Conservation (phyloP, 75 land plant genomes). For the Isoetes taiwanensis region DNA sequence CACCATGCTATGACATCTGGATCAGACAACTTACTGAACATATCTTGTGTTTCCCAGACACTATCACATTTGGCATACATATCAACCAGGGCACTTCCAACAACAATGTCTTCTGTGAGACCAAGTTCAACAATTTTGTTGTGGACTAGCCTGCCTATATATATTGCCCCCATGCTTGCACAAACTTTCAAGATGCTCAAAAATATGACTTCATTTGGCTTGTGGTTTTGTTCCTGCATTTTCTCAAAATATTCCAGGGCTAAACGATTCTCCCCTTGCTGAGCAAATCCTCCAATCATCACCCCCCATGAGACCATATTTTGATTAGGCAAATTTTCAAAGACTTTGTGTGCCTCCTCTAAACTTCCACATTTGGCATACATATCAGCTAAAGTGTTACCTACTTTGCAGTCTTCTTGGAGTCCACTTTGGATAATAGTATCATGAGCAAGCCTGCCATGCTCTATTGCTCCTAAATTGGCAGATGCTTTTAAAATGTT, state of each 20-base stretch:
- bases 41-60: conserved; percentile 15
- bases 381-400: too few relatives aligned
- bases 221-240: conserved; percentile 29
- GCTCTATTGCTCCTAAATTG: neutral
- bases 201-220: conserved; percentile 36
- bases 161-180: conserved; percentile 27
- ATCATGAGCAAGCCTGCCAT: too few relatives aligned
- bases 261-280: conserved; percentile 10
- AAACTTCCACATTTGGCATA: too few relatives aligned
- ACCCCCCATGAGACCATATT: conserved; percentile 27
- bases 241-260: conserved; percentile 19
- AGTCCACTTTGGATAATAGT: too few relatives aligned
- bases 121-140: conserved; percentile 23
- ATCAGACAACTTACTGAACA: conserved; percentile 19
- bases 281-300: conserved; percentile 24
- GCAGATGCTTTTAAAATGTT: conserved; percentile 36
- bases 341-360: too few relatives aligned
- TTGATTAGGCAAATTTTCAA: too few relatives aligned
- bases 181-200: conserved; percentile 50
- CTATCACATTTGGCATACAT: conserved; percentile 42
- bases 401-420: too few relatives aligned
- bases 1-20: too few relatives aligned
- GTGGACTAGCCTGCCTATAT: conserved; percentile 37
- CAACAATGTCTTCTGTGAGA: conserved; percentile 8
- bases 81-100: conserved; percentile 36